These are phyloP conservation scores for Nemania bipapillata DNA, from an alignment of 2,329 filamentous ascomycete genomes.

Conservation along the genomic window DNA sequence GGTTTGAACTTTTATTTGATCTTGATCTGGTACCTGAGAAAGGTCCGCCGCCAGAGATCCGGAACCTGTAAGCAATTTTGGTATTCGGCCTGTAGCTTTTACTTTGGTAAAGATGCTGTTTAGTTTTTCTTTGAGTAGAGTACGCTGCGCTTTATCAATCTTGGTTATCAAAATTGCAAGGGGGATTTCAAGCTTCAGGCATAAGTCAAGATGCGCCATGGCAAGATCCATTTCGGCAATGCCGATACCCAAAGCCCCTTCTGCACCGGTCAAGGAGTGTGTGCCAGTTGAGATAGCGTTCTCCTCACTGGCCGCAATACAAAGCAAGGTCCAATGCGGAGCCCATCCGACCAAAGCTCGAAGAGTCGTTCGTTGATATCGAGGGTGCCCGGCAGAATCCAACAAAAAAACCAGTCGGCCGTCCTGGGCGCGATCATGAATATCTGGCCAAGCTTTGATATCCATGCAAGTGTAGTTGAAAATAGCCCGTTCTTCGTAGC, in stretches of 20 bases:
- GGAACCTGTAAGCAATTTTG: constrained; percentile 75
- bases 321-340: constrained; percentile 91
- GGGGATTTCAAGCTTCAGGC: constrained; percentile 80
- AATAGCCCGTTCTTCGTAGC: constrained; percentile 72
- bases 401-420: constrained; percentile 87
- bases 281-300: constrained; percentile 57
- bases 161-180: constrained; percentile 89
- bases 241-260: constrained; percentile 63
- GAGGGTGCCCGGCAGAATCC: constrained; percentile 90
- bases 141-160: constrained; percentile 82
- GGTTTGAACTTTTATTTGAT: constrained; percentile 68
- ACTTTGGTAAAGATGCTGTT: constrained; percentile 78
- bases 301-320: constrained; percentile 81
- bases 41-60: constrained; percentile 60
- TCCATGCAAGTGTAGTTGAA: constrained; percentile 89
- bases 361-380: constrained; percentile 88
- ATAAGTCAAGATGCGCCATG: constrained; percentile 83
- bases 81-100: constrained; percentile 78
- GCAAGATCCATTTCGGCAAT: constrained; percentile 75
- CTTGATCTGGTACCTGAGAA: constrained; percentile 64
- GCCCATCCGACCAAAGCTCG: constrained; percentile 94
- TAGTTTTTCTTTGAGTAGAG: constrained; percentile 75
- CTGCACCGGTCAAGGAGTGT: constrained; percentile 59
- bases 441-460: constrained; percentile 92
- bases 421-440: constrained; percentile 79